Conservation (phyloP, 169 alveolate genomes). For the Plasmodium sp. region DNA sequence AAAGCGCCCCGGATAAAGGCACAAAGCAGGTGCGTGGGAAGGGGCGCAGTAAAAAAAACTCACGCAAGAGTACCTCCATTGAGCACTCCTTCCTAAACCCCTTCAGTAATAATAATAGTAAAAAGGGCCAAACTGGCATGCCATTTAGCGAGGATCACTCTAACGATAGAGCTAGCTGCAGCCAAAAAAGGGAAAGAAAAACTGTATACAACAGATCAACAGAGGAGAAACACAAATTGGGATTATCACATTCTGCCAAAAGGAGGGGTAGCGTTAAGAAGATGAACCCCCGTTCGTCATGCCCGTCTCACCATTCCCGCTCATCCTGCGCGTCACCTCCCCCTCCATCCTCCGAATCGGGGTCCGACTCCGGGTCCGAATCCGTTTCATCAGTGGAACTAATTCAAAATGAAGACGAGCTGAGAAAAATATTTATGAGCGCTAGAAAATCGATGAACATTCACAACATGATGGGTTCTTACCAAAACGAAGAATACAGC, state of each 20-base stretch:
- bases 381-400: conserved; percentile 51
- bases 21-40: not conserved
- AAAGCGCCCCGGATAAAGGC: not conserved
- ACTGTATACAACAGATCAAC: not conserved
- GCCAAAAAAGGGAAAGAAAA: not conserved
- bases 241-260: not conserved
- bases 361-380: not conserved
- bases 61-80: conserved; percentile 55
- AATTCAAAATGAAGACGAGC: conserved; percentile 63
- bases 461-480: conserved; percentile 51
- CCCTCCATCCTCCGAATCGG: conserved; percentile 15
- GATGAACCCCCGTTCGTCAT: not conserved
- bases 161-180: not conserved
- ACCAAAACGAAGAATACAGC: not conserved
- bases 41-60: not conserved
- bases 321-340: not conserved
- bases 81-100: conserved; percentile 74
- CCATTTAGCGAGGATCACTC: not conserved
- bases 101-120: conserved; percentile 20
- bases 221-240: not conserved
- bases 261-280: not conserved
- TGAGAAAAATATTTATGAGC: conserved; percentile 54
- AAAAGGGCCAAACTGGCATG: not conserved
- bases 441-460: conserved; percentile 71
- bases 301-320: not conserved